A percentile compares a stretch with the other conserved stretches of the same genome.
Evolutionary conservation across 768 basidiomycete species (phyloP).

Genomic region (Podaxis mareebaensis): DNA sequence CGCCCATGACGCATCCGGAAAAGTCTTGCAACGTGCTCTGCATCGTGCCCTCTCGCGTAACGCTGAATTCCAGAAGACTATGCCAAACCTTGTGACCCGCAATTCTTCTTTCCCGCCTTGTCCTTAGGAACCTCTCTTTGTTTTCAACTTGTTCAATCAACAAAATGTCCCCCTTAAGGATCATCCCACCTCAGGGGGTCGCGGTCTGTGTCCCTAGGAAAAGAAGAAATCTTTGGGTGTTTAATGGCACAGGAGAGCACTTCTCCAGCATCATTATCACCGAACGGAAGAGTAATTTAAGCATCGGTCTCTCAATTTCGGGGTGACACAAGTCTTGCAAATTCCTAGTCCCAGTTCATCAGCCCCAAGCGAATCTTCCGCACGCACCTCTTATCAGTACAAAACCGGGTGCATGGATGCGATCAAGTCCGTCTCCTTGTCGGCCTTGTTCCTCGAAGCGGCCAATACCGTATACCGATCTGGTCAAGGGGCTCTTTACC

Average conservation of each 20-base stretch:
- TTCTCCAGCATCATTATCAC: not conserved
- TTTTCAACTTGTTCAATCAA: not conserved
- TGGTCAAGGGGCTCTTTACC: no score
- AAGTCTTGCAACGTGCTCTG: constrained; percentile 38
- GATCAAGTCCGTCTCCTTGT: no score
- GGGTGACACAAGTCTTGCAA: not conserved
- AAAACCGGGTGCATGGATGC: no score
- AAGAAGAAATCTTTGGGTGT: no score
- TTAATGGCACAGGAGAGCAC: no score
- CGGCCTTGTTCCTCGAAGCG: no score
- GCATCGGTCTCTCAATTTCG: not conserved
- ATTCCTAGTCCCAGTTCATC: not conserved
- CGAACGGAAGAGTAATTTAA: not conserved
- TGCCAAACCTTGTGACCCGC: not conserved
- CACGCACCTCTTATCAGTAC: no score
- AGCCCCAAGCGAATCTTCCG: not conserved
- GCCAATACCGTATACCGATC: no score
- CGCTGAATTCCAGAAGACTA: not conserved
- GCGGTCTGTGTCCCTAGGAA: no score
- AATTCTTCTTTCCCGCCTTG: not conserved
- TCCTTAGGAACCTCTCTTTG: not conserved
- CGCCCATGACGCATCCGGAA: constrained; percentile 5
- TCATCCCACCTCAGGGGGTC: no score
- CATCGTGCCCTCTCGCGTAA: constrained; percentile 32
- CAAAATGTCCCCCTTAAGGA: not conserved